Evolutionary conservation across 352 stramenopile species (phyloP), one percentile per base, ranked within the genome.

Genomic region (Globisporangium alternatum): DNA sequence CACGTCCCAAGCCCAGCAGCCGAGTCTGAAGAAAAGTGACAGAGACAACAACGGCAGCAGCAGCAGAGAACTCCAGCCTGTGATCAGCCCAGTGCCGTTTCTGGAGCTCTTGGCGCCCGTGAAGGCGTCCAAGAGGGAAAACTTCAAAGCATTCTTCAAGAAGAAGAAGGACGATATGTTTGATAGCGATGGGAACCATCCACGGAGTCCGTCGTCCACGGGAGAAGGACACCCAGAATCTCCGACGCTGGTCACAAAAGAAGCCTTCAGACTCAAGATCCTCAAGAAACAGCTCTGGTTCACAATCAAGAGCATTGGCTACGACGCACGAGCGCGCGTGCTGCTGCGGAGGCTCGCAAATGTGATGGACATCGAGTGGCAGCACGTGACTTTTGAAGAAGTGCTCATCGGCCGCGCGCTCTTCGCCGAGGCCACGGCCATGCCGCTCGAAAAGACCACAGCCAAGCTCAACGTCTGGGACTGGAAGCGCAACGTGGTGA

Each of bases 281-380:
- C 33, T 92, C 21, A 87, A 90, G 60, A 65, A 83, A 30, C 51
- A 91, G 31, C 68, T 96, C 31, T 92, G 86, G 88, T 90, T 92
- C 59, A 90, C 77, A 1, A 77, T 93, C 15, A 88, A 92, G 41
- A 72, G 76, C 19, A 77, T 89, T 19, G 86, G 86, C 3, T 95
- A 95, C 60, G 86, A 95, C 66, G 83, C 86, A 1, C 69, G 86
- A 41, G 74, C 77, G 7, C 73, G 86, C 0, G 81, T 82, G 6
- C 56, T 95, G 33, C 52, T 93, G 41, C 71, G 84, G 6, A 51
- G 67, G n/a, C 49, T 91, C 12, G 71, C 76, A 9, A 51, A 75
- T 3, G 74, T 74, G 4, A 79, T 93, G 72, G 60, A 75, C 25
- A 60, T 95, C 3, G 45, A 77, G 2, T 95, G 86, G 86, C 54